These are phyloP conservation scores for Chenopodium album DNA, from an alignment of 148 eudicot genomes.

Conservation along the genomic window DNA sequence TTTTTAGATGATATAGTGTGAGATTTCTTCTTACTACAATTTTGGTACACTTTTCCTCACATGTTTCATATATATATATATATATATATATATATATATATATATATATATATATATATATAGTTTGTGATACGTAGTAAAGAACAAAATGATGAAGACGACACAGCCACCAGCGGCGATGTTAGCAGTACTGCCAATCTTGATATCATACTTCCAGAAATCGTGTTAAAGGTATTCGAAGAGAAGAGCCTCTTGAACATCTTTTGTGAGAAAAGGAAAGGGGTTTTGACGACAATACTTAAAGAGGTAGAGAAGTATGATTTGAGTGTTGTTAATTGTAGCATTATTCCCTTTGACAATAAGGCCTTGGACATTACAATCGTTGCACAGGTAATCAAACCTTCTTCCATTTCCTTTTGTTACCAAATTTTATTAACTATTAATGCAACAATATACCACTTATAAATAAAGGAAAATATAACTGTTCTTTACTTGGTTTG, in stretches of 20 bases:
- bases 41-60: no score
- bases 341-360: background rate
- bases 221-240: background rate
- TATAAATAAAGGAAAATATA: no score
- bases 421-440: no score
- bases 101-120: no score
- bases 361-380: conserved; percentile 11
- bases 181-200: no score
- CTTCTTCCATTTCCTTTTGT: no score
- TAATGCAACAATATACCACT: no score
- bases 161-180: background rate
- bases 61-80: no score
- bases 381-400: background rate
- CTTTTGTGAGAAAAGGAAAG: background rate
- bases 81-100: no score
- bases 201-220: background rate
- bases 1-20: no score
- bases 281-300: background rate
- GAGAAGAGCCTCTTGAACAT: background rate
- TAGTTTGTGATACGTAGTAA: background rate
- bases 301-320: background rate
- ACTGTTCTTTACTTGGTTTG: no score
- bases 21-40: no score
- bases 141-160: background rate
- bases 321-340: background rate